These are phyloP conservation scores for Aethionema arabicum DNA, from an alignment of 345 rosid species.

Conservation along the genomic window DNA sequence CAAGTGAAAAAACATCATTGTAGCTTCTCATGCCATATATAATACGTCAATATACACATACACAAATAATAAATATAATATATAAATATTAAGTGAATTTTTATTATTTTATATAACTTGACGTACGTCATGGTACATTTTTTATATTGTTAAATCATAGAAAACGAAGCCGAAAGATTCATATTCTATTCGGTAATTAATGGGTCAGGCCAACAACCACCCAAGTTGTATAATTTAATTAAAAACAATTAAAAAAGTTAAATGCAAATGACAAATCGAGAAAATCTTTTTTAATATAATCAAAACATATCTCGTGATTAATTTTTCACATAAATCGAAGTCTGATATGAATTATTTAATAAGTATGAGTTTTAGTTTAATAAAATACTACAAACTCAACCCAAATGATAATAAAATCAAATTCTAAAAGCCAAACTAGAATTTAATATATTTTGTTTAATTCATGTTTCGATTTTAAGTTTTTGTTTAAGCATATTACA, in stretches of 20 bases:
- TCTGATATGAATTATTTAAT: neutral
- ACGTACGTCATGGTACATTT: neutral
- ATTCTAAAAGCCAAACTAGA: no score
- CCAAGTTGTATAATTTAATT: neutral
- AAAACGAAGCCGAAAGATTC: slow-evolving; percentile 8
- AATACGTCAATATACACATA: no score
- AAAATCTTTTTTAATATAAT: slow-evolving; percentile 13
- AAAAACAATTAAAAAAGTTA: neutral
- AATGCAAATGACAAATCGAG: neutral
- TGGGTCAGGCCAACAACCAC: slow-evolving; percentile 1
- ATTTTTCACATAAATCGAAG: slow-evolving; percentile 14
- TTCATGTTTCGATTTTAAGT: no score
- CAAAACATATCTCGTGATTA: slow-evolving; percentile 3
- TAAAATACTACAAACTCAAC: no score
- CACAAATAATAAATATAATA: no score
- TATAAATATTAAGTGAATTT: neutral
- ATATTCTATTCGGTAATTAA: neutral
- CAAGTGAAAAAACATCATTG: no score
- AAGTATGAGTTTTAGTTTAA: no score
- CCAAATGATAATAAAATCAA: no score
- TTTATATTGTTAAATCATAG: neutral
- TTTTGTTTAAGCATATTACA: neutral
- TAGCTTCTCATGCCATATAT: no score
- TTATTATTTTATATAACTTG: neutral
- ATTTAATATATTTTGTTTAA: no score